phyloP scores from a whole-genome alignment of 768 basidiomycete species.

The Collybia nuda region DNA sequence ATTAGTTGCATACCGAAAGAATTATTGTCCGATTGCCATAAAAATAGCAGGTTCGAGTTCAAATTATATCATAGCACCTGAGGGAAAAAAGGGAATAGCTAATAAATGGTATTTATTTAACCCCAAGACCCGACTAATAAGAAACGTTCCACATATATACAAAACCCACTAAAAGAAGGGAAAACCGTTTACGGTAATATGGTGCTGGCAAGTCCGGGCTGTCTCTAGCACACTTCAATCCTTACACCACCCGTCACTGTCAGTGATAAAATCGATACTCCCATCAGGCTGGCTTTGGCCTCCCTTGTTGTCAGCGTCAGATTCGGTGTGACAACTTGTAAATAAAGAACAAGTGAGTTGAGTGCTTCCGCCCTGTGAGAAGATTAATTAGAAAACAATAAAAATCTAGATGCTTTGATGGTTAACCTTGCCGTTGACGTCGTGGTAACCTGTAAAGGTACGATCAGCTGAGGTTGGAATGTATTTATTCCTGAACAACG shows the following conservation, averaged over 20 bases:
- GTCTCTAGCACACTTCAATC: neutral
- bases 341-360: slow-evolving; percentile 44
- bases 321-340: slow-evolving; percentile 31
- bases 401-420: neutral
- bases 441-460: slow-evolving; percentile 35
- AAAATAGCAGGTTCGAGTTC: no score
- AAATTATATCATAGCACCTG: no score
- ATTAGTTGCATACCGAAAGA: no score
- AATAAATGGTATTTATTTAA: neutral
- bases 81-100: neutral
- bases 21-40: no score
- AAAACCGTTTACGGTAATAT: no score
- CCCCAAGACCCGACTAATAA: no score
- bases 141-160: no score
- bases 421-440: slow-evolving; percentile 43
- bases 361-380: slow-evolving; percentile 36
- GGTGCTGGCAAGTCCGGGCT: no score
- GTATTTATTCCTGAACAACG: slow-evolving; percentile 10
- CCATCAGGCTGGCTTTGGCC: slow-evolving; percentile 44
- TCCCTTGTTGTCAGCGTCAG: slow-evolving; percentile 38
- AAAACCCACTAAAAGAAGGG: neutral
- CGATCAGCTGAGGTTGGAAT: neutral
- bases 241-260: slow-evolving; percentile 45
- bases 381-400: slow-evolving; percentile 1
- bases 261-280: slow-evolving; percentile 36